Percentiles rank a stretch among this genome's conserved stretches.
Evolutionary conservation across 148 eudicot genomes (phyloP).

Genomic region (Rhododendron ovatum): DNA sequence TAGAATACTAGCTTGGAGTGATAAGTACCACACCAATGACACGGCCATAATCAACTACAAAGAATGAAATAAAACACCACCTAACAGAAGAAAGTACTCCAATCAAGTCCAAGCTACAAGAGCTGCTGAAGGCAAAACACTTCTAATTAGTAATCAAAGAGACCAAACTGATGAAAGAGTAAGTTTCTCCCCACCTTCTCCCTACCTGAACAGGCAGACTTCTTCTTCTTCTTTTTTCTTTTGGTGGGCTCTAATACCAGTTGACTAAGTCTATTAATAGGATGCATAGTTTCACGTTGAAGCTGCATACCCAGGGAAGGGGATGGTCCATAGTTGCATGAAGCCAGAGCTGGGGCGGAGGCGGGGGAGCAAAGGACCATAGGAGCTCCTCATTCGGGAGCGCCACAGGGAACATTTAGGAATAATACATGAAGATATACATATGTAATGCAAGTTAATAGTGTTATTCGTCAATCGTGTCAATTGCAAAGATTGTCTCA

Average conservation of each 20-base stretch:
- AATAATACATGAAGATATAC: too few species aligned
- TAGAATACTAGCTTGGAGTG: not conserved
- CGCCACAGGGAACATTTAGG: too few species aligned
- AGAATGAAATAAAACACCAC: not conserved
- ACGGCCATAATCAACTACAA: not conserved
- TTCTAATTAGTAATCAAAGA: not conserved
- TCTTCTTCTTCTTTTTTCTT: not conserved
- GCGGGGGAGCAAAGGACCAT: too few species aligned
- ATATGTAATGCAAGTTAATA: too few species aligned
- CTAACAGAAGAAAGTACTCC: not conserved
- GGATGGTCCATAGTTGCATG: too few species aligned
- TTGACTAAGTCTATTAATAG: not conserved
- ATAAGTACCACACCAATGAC: not conserved
- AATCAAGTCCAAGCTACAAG: not conserved
- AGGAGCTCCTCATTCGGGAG: too few species aligned
- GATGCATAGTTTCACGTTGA: not conserved
- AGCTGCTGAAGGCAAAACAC: not conserved
- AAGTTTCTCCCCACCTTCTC: not conserved
- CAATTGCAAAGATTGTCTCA: too few species aligned
- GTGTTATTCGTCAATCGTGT: too few species aligned
- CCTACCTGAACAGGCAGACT: too few species aligned
- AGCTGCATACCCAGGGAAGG: not conserved
- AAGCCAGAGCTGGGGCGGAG: too few species aligned
- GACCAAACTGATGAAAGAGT: not conserved
- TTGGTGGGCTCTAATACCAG: not conserved